Evolutionary conservation across 163 green algal genomes (phyloP).

Genomic region (Prototheca wickerhamii): DNA sequence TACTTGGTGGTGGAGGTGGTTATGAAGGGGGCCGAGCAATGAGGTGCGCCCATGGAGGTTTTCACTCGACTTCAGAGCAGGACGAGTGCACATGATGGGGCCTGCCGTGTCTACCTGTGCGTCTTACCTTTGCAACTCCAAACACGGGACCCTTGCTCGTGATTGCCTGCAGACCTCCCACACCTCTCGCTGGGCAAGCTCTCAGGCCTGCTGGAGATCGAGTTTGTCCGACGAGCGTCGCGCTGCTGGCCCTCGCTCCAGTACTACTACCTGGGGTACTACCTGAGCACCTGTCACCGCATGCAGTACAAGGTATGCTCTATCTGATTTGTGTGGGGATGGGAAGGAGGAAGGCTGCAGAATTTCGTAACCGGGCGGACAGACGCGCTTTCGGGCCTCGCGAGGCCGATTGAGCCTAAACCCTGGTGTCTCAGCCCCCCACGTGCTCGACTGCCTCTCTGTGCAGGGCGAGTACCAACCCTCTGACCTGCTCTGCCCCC

Average conservation of each 20-base stretch:
- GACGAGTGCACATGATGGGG: too few relatives aligned
- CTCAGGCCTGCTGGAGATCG: conserved; percentile 69
- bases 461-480: conserved; percentile 68
- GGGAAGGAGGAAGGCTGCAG: too few relatives aligned
- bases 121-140: too few relatives aligned
- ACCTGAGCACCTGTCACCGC: conserved; percentile 88
- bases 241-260: conserved; percentile 33
- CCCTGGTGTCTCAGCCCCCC: not conserved
- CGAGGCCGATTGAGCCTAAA: too few relatives aligned
- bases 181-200: conserved; percentile 61
- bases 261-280: conserved; percentile 95
- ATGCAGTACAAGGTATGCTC: conserved; percentile 88
- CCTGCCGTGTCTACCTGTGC: too few relatives aligned
- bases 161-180: conserved; percentile 43
- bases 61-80: too few relatives aligned
- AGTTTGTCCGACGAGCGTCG: conserved; percentile 52
- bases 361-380: too few relatives aligned
- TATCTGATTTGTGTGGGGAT: too few relatives aligned
- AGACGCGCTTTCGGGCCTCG: too few relatives aligned
- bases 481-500: conserved; percentile 81
- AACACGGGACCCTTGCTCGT: too few relatives aligned
- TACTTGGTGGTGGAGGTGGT: conserved; percentile 11
- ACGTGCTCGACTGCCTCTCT: not conserved
- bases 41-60: too few relatives aligned
- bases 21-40: not conserved